These are phyloP conservation scores for Cladosporium sp. DNA, from an alignment of 2,329 filamentous ascomycete species.

Conservation along the genomic window DNA sequence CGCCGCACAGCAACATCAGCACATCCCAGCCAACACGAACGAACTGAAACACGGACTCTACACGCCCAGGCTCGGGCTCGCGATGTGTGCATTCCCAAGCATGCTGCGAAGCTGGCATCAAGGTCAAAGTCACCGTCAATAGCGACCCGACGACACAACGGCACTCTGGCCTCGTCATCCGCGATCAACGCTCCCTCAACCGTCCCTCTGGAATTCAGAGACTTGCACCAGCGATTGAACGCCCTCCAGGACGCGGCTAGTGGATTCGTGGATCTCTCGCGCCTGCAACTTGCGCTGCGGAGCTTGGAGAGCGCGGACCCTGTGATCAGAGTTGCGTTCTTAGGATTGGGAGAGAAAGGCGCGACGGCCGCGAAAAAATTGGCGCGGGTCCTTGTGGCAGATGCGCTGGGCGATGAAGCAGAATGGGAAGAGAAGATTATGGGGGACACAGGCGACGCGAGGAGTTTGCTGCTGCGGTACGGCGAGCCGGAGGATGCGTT, in stretches of 20 bases:
- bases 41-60: slow-evolving; percentile 5
- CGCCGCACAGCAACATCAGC: background rate
- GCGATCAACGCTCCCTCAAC: slow-evolving; percentile 56
- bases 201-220: slow-evolving; percentile 53
- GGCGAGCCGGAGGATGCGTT: slow-evolving; percentile 53
- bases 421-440: slow-evolving; percentile 47
- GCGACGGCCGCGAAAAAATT: slow-evolving; percentile 61
- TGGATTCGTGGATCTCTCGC: slow-evolving; percentile 65
- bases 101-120: background rate
- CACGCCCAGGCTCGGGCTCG: slow-evolving; percentile 4
- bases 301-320: slow-evolving; percentile 59
- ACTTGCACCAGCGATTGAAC: slow-evolving; percentile 61
- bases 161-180: slow-evolving; percentile 51
- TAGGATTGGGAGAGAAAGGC: slow-evolving; percentile 32
- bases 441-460: slow-evolving; percentile 36
- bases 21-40: background rate
- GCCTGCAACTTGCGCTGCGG: slow-evolving; percentile 69
- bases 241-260: slow-evolving; percentile 63
- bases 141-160: slow-evolving; percentile 27
- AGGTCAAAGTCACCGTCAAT: background rate
- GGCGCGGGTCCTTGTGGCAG: slow-evolving; percentile 59
- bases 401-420: slow-evolving; percentile 44
- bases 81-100: background rate
- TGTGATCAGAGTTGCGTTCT: slow-evolving; percentile 58
- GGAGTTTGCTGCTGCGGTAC: slow-evolving; percentile 48